Evolutionary conservation across 164 flowering plant genomes (phyloP), one percentile per base, ranked within the genome.

Genomic region (Nelumbo lutea): DNA sequence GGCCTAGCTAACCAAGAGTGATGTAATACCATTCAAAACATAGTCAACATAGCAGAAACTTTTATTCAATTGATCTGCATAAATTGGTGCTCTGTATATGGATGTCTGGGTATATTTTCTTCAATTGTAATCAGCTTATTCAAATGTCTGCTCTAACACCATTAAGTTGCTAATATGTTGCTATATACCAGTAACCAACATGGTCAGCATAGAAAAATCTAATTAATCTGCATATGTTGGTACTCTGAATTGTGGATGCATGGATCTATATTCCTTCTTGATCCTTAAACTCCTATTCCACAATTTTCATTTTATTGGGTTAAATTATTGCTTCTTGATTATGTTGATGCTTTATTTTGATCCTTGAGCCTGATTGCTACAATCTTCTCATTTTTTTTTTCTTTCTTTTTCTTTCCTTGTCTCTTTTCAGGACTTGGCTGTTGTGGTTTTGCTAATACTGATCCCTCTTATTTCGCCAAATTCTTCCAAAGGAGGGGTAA

Each of bases 401-500:
- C 62, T 52, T 50, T 3, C 2, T 50, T 50, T 50, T 13, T 62
- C 11, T 65, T 61, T 53, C 68, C 27, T 38, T 40, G 68, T 64
- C 43, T 72, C 64, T 65, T 81, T 72, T 44, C 93, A 96, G 99
- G 99, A 96, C 83, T 78, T 96, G 90, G 99, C 99, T 61, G 99
- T 96, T 67, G 99, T 96, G 68, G 99, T 96, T 62, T 73, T 96
- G 85, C 93, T 96, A 13, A 96, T 96, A 75, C 87, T 96, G 67
- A 96, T 96, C 74, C 99, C 99, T 76, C 96, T 96, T 62, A 86
- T 96, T 76, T 96, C 99, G 67, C 98, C 98, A 71, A 91, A 89
- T 87, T 96, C 99, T 67, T 91, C 98, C 42, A 93, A 91, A 90
- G 99, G 99, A 90, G 99, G 98, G 97, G 98, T 96, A 89, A 70